phyloP scores from a whole-genome alignment of 1,284 basidiomycete genomes.

The Rhodotorula sp. region DNA sequence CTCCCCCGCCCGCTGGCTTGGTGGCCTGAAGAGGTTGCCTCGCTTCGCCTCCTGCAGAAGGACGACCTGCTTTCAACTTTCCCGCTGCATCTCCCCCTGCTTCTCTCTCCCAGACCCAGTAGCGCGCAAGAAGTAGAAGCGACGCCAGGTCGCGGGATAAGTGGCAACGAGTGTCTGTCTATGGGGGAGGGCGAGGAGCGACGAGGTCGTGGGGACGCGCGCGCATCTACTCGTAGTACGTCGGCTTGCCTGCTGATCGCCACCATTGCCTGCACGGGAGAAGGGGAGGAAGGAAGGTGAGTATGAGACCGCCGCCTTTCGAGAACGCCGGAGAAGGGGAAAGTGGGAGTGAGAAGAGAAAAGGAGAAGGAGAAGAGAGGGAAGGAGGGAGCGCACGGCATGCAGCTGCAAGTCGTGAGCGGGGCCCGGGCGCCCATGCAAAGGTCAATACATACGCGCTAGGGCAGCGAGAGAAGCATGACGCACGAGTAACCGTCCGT shows the following conservation, averaged over 20 bases:
- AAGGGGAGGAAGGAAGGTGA: background rate
- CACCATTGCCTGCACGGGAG: background rate
- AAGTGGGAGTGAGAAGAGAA: too few relatives aligned
- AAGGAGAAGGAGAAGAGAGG: background rate
- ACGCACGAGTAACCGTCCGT: constrained; percentile 16
- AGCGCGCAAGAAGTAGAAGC: too few relatives aligned
- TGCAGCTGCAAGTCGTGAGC: background rate
- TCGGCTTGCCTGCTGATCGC: constrained; percentile 1
- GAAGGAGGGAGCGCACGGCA: background rate
- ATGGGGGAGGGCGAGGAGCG: background rate
- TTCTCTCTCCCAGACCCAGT: too few relatives aligned
- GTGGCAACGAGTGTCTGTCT: background rate
- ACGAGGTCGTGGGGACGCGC: too few relatives aligned
- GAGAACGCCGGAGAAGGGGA: background rate
- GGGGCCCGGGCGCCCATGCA: background rate
- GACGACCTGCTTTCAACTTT: too few relatives aligned
- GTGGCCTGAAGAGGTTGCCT: too few relatives aligned
- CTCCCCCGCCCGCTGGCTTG: too few relatives aligned
- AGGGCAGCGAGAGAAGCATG: background rate
- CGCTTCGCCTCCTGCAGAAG: too few relatives aligned
- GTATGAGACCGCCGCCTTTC: background rate
- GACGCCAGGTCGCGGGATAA: too few relatives aligned
- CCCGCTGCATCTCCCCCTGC: too few relatives aligned
- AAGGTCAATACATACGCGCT: background rate
- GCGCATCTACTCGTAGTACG: background rate